These are phyloP conservation scores for Calonectria hawksworthii DNA, from an alignment of 2,329 filamentous ascomycete species.

Conservation along the genomic window DNA sequence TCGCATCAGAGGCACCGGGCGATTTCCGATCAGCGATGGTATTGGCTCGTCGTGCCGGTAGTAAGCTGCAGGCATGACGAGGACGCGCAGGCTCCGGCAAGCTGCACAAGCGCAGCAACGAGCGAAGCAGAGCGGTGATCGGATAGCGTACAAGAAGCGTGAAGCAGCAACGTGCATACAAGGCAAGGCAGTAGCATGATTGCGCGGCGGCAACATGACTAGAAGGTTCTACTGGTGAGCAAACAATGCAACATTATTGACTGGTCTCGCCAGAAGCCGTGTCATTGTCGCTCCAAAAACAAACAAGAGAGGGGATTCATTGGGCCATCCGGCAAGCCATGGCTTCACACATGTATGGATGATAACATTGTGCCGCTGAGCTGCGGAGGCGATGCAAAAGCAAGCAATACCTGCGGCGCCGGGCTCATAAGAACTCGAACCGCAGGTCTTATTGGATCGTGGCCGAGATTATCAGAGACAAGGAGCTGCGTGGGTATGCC, in stretches of 20 bases:
- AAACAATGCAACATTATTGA: slow-evolving; percentile 4
- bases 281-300: slow-evolving; percentile 7
- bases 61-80: slow-evolving; percentile 32
- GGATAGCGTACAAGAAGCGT: not conserved
- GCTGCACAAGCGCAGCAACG: not conserved
- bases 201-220: slow-evolving; percentile 3
- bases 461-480: slow-evolving; percentile 20
- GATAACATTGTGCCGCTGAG: slow-evolving; percentile 15
- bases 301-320: not conserved
- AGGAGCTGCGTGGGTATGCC: slow-evolving; percentile 25
- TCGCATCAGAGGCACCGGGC: not conserved
- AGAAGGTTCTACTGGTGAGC: not conserved
- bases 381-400: slow-evolving; percentile 15
- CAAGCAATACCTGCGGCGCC: not conserved
- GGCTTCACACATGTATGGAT: not conserved
- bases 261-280: not conserved
- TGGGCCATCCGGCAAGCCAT: not conserved
- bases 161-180: not conserved
- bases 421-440: not conserved
- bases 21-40: slow-evolving; percentile 10
- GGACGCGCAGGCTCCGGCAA: slow-evolving; percentile 30
- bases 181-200: slow-evolving; percentile 19
- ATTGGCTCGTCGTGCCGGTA: slow-evolving; percentile 11
- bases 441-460: slow-evolving; percentile 27
- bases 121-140: not conserved